phyloP scores from a whole-genome alignment of 192 early-diverging fungal genomes.

The Backusella mclennaniae region DNA sequence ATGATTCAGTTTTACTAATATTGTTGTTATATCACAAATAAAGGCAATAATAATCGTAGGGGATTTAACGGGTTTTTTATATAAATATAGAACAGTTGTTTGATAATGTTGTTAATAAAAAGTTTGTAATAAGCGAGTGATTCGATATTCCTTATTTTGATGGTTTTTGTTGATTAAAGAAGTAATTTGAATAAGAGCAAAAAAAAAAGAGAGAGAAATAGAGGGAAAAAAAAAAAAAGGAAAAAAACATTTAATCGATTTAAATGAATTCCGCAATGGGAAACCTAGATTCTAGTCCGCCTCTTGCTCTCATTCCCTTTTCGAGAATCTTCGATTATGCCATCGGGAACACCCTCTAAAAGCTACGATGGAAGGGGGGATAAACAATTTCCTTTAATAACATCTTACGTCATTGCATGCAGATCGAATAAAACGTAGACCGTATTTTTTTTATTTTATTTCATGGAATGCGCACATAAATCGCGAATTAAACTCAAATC shows the following conservation, averaged over 20 bases:
- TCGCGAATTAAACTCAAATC: neutral
- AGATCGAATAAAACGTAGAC: neutral
- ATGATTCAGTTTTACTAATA: neutral
- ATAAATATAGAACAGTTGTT: neutral
- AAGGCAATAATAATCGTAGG: neutral
- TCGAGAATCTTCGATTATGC: neutral
- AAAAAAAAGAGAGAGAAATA: neutral
- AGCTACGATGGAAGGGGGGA: neutral
- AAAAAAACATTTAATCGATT: neutral
- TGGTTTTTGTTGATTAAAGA: neutral
- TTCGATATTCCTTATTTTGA: neutral
- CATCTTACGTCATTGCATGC: neutral
- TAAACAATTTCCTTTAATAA: neutral
- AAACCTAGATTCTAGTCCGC: neutral
- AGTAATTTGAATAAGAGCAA: neutral
- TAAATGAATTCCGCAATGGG: neutral
- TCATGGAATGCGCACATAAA: neutral
- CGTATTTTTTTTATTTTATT: neutral
- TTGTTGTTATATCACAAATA: neutral
- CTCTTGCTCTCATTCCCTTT: neutral
- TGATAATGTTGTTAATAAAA: neutral
- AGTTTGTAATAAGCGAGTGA: neutral
- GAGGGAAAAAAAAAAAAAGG: neutral
- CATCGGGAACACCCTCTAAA: neutral
- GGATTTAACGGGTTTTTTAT: neutral